Evolutionary conservation across 179 eudicot species (phyloP).

Genomic region (Patellifolia procumbens): DNA sequence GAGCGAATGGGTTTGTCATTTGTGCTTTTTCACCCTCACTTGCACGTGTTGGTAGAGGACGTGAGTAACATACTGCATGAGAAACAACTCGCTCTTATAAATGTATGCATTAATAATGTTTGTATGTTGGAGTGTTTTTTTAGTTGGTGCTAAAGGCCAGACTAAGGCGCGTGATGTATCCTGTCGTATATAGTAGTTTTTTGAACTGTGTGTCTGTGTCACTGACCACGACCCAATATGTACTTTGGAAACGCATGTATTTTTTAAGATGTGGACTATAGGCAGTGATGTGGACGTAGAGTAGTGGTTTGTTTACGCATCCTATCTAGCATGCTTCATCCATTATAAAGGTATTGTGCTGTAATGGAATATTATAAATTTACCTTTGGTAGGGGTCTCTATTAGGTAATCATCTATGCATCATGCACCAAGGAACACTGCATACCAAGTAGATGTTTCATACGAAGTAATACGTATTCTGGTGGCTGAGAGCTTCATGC

Average conservation of each 20-base stretch:
- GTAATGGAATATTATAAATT: neutral
- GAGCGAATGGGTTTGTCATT: no score
- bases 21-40: neutral
- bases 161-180: neutral
- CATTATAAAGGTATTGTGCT: neutral
- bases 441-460: neutral
- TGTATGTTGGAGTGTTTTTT: neutral
- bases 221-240: neutral
- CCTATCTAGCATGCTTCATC: conserved; percentile 2
- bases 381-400: neutral
- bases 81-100: neutral
- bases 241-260: neutral
- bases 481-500: neutral
- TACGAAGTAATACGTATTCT: neutral
- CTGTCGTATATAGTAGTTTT: neutral
- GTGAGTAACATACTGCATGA: neutral
- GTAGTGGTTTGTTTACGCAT: neutral
- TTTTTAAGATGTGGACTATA: no score
- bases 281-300: no score
- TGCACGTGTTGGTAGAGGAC: neutral
- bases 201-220: neutral
- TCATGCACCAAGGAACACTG: neutral
- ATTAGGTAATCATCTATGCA: neutral
- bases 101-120: no score
- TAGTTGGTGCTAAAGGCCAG: neutral